These are phyloP conservation scores for Didymella lethalis DNA, from an alignment of 2,329 filamentous ascomycete species.

Conservation along the genomic window DNA sequence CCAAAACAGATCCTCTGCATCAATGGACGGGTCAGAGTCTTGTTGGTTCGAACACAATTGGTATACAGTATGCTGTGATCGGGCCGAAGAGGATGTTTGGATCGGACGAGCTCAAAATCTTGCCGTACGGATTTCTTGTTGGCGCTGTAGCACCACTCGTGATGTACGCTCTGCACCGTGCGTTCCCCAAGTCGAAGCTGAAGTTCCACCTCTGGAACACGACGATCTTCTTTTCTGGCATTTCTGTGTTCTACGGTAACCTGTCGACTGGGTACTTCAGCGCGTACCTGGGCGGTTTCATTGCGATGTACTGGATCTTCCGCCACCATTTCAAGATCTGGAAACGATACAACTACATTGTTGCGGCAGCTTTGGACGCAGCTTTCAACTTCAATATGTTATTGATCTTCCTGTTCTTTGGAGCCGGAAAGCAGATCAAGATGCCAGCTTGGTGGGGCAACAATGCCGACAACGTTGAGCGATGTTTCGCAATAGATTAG, in stretches of 20 bases:
- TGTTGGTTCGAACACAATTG: slow-evolving; percentile 61
- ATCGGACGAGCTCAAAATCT: slow-evolving; percentile 56
- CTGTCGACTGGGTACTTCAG: slow-evolving; percentile 67
- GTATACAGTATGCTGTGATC: slow-evolving; percentile 68
- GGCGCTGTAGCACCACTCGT: slow-evolving; percentile 58
- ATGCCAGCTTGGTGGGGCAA: slow-evolving; percentile 74
- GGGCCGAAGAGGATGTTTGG: slow-evolving; percentile 61
- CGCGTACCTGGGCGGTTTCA: slow-evolving; percentile 64
- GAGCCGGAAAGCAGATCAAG: slow-evolving; percentile 62
- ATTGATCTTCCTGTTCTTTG: slow-evolving; percentile 67
- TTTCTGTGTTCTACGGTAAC: slow-evolving; percentile 67
- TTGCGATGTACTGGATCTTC: slow-evolving; percentile 68
- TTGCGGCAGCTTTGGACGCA: slow-evolving; percentile 68
- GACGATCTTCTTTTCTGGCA: slow-evolving; percentile 67
- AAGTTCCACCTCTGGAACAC: slow-evolving; percentile 66
- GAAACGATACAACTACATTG: slow-evolving; percentile 68
- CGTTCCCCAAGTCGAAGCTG: slow-evolving; percentile 61
- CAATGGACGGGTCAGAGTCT: slow-evolving; percentile 69
- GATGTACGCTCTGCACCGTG: slow-evolving; percentile 61
- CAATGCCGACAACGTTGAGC: slow-evolving; percentile 62
- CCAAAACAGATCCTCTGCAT: slow-evolving; percentile 61
- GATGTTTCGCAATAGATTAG: slow-evolving; percentile 63
- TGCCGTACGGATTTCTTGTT: slow-evolving; percentile 64
- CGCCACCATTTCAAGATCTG: slow-evolving; percentile 64
- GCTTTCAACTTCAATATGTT: slow-evolving; percentile 70